Conservation (phyloP, 495 filamentous ascomycete species). For the Penicillium malachiteum region DNA sequence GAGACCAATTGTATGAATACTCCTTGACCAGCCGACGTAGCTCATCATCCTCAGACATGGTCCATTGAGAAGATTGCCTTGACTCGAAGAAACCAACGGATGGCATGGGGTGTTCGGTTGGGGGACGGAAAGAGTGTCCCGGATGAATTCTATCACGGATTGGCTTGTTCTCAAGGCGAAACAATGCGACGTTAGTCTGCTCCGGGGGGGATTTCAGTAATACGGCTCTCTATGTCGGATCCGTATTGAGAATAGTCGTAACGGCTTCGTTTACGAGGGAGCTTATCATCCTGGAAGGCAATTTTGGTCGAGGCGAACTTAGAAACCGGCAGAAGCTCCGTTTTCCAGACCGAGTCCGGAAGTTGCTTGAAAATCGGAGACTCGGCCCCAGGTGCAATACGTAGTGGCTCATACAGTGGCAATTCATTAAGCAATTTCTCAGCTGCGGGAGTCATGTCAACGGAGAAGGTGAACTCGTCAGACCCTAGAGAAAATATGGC, state of each 20-base stretch:
- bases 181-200: conserved; percentile 77
- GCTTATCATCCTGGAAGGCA: conserved; percentile 61
- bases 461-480: conserved; percentile 76
- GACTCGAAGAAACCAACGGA: conserved; percentile 84
- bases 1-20: conserved; percentile 94
- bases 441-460: conserved; percentile 71
- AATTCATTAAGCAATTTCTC: conserved; percentile 85
- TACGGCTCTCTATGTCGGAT: conserved; percentile 57
- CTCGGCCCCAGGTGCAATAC: conserved; percentile 54
- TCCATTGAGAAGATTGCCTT: conserved; percentile 86
- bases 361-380: conserved; percentile 54
- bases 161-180: conserved; percentile 83
- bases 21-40: conserved; percentile 81
- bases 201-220: conserved; percentile 61
- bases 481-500: conserved; percentile 79
- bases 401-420: conserved; percentile 71
- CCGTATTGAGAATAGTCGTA: conserved; percentile 71
- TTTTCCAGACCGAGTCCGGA: conserved; percentile 70
- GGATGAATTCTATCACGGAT: conserved; percentile 89
- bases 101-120: conserved; percentile 85
- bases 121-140: conserved; percentile 91
- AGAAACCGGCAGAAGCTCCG: conserved; percentile 76
- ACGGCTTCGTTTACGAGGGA: conserved; percentile 71
- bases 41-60: conserved; percentile 82
- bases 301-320: conserved; percentile 85